A percentile compares a stretch with the other conserved stretches of the same genome.
phyloP scores from a whole-genome alignment of 331 rosid genomes.

The Acacia pycnantha region DNA sequence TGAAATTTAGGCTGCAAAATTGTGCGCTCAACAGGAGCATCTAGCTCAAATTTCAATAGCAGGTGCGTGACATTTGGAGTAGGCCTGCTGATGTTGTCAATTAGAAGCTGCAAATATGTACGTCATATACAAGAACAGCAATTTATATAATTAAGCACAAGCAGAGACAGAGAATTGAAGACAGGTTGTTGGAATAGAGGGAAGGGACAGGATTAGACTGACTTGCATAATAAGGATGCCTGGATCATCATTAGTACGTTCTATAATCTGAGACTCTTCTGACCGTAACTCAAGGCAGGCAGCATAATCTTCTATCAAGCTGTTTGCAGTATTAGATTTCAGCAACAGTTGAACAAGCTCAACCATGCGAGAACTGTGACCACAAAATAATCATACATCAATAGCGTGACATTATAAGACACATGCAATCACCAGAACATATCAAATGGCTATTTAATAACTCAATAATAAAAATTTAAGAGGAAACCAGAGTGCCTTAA shows the following conservation, averaged over 20 bases:
- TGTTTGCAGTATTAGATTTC: slow-evolving; percentile 73
- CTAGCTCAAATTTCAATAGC: slow-evolving; percentile 88
- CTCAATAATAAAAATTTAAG: slow-evolving; percentile 25
- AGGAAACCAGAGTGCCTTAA: slow-evolving; percentile 59
- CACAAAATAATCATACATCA: slow-evolving; percentile 27
- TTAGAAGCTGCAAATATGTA: slow-evolving; percentile 71
- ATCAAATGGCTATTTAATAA: slow-evolving; percentile 12
- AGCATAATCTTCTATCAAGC: slow-evolving; percentile 93
- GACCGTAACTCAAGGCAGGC: slow-evolving; percentile 92
- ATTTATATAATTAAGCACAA: slow-evolving; percentile 20
- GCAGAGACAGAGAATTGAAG: neutral
- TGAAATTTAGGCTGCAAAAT: slow-evolving; percentile 88
- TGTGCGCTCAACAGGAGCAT: slow-evolving; percentile 72
- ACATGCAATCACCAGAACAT: slow-evolving; percentile 9
- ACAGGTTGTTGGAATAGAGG: neutral
- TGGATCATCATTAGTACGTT: slow-evolving; percentile 72
- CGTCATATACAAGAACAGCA: slow-evolving; percentile 11
- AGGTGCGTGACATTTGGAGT: slow-evolving; percentile 90
- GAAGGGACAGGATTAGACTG: slow-evolving; percentile 12
- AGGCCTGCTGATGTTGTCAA: slow-evolving; percentile 87
- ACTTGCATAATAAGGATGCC: slow-evolving; percentile 97
- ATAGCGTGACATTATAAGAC: slow-evolving; percentile 7
- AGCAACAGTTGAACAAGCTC: slow-evolving; percentile 87
- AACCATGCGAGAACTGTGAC: slow-evolving; percentile 89
- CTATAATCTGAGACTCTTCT: slow-evolving; percentile 70